A percentile compares a stretch with the other conserved stretches of the same genome.
Evolutionary conservation across 352 stramenopile species (phyloP).

Genomic region (Globisporangium echinulatum): DNA sequence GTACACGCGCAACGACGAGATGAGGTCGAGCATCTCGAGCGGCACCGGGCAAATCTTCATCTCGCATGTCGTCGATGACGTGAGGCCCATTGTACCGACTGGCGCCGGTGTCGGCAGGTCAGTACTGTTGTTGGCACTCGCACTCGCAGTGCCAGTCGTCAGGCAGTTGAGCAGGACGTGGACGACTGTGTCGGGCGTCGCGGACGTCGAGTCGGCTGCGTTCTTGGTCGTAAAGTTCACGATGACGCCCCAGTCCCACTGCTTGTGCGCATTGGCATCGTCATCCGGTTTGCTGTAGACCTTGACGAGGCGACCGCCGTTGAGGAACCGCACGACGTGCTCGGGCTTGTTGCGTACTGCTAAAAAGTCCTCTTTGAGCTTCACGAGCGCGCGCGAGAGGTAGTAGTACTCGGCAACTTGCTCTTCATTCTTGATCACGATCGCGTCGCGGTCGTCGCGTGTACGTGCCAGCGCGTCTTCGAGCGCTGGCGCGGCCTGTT

Average conservation of each 20-base stretch:
- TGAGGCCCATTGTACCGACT: conserved; percentile 50
- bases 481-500: conserved; percentile 68
- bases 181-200: conserved; percentile 59
- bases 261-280: conserved; percentile 23
- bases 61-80: conserved; percentile 38
- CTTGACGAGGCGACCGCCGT: conserved; percentile 89
- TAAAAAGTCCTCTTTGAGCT: conserved; percentile 90
- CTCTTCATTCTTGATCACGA: conserved; percentile 88
- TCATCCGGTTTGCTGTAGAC: conserved; percentile 60
- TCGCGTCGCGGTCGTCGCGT: conserved; percentile 79
- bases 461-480: conserved; percentile 77
- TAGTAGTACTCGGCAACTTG: conserved; percentile 87
- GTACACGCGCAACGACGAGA: conserved; percentile 79
- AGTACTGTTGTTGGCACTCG: conserved; percentile 20
- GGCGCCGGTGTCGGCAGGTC: conserved; percentile 54
- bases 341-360: conserved; percentile 90
- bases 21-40: conserved; percentile 63
- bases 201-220: conserved; percentile 53
- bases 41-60: conserved; percentile 87
- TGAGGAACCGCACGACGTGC: conserved; percentile 91
- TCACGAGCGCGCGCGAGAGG: conserved; percentile 88
- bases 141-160: conserved; percentile 20
- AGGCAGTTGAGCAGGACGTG: conserved; percentile 78
- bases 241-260: conserved; percentile 83
- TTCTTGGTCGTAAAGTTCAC: conserved; percentile 85